phyloP scores from a whole-genome alignment of 129 eudicot genomes.

The Deinandra increscens region DNA sequence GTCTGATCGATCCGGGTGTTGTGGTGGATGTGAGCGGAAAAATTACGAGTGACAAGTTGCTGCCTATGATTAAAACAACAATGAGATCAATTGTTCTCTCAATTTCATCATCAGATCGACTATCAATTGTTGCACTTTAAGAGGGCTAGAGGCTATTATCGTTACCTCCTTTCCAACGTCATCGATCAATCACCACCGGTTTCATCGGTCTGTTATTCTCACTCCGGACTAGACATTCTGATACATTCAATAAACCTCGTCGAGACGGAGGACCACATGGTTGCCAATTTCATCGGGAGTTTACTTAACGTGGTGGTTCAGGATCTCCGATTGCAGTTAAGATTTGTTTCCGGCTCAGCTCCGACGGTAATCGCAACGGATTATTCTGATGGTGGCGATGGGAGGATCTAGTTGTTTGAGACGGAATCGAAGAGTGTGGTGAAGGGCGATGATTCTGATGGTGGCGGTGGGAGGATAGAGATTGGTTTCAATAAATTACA shows the following conservation, averaged over 20 bases:
- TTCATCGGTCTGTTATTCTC: not conserved
- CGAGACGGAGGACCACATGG: slow-evolving; percentile 7
- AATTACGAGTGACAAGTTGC: slow-evolving; percentile 42
- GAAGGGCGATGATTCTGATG: no score
- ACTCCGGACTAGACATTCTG: slow-evolving; percentile 38
- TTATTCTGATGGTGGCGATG: no score
- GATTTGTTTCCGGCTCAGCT: slow-evolving; percentile 46
- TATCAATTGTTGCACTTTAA: slow-evolving; percentile 82
- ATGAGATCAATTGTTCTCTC: slow-evolving; percentile 59
- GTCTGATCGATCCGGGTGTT: slow-evolving; percentile 68
- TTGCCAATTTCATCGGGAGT: slow-evolving; percentile 36
- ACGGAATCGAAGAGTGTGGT: slow-evolving; percentile 53
- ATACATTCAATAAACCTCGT: slow-evolving; percentile 42
- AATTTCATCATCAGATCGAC: slow-evolving; percentile 67
- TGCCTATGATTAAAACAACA: slow-evolving; percentile 48
- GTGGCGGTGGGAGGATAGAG: no score
- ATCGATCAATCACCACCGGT: not conserved
- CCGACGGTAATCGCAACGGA: slow-evolving; percentile 62
- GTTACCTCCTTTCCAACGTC: slow-evolving; percentile 5
- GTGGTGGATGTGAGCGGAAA: slow-evolving; percentile 63
- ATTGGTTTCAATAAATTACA: no score
- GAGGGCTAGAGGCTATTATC: slow-evolving; percentile 61
- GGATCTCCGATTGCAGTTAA: slow-evolving; percentile 55
- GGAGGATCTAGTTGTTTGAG: slow-evolving; percentile 51
- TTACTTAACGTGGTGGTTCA: slow-evolving; percentile 54